Base-by-base conservation (phyloP, 805 yeast species). In the Metschnikowia dekortorum region DNA sequence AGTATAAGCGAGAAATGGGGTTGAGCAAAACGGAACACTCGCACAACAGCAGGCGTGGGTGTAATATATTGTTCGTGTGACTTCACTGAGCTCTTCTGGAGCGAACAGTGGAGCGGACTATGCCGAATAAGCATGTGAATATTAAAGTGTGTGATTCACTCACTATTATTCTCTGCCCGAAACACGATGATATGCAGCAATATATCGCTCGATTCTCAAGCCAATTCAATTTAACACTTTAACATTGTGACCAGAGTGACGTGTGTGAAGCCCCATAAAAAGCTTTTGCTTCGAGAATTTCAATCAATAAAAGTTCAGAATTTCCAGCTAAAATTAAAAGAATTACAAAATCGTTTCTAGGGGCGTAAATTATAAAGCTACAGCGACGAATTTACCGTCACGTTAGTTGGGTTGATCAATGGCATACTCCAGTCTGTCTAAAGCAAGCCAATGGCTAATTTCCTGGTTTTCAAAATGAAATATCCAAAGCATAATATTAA, bases 181-280 rank as follows among this genome's bases (percentile, higher is more conserved):
- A 13, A 14, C 13, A 33, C 11, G 16, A 45, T 51, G 54, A 16
- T 42, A 16, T 32, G 36, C 26, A 43, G 46, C 31, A 54, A 54
- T 32, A 55, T 53, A 45, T 50, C 55, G 16, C 42, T 49, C 8
- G 55, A 51, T 3, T 47, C 50, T n/a, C 34, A 31, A 6, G 30
- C 52, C 11, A 40, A 40, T 10, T 53, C 58, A 4, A 44, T 53
- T 3, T 43, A 51, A 2, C 45, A 54, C 3, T 54, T 3, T 43
- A 51, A 2, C 43, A 54, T 4, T 36, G 56, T 7, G 42, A 46
- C 39, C 47, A 38, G 11, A 48, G 40, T n/a, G 18, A 31, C 35
- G 26, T 16, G 34, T 37, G 34, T 4, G 31, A 8, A 31, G 29
- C 26, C 13, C 46, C 53, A 18, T 2, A 54, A 45, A 26, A 28